Evolutionary conservation across 169 alveolate species (phyloP), one percentile per base, ranked within the genome.

Genomic region (Fabrea salina): DNA sequence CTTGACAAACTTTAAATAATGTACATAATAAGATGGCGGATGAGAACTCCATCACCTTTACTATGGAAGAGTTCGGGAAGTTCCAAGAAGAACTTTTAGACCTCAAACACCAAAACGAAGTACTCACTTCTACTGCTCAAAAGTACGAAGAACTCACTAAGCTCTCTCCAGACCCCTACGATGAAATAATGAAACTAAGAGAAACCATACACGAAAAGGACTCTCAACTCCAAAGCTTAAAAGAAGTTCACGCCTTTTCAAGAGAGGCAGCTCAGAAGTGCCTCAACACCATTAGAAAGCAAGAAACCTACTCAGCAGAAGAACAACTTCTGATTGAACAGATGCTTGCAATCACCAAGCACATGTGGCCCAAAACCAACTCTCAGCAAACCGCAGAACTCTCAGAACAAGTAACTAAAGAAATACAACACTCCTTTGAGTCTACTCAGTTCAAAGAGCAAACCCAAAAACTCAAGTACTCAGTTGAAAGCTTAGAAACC

Each of bases 81-180:
- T 37, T 70, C 22, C 79, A 70, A 70, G 49, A 25, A 27, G 79
- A 70, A 25, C 2, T 70, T n/a, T 66, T 70, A 19, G 5, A 70
- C 59, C 39, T 70, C 22, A 70, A 70, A 43, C 79, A 70, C 79
- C 67, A 70, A 27, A 70, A 70, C 27, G 30, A 25, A 25, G 25
- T 22, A 19, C 79, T 70, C 35, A 70, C 41, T 47, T 22, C 39
- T 0, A 22, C 19, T 3, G 22, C 35, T 35, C 51, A 70, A 3
- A 22, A 25, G 25, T 70, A 41, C 7, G 59, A 70, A 44, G 79
- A 70, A 41, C 32, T 37, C 22, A 27, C 49, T 13, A 47, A 70
- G 30, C 16, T 25, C 13, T 30, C 66, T 4, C 35, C 22, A 43
- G 68, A 70, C 13, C 49, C 79, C 13, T 37, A 70, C 30, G 11